phyloP scores from a whole-genome alignment of 805 yeast genomes.

The Nakazawaea anatomiae region DNA sequence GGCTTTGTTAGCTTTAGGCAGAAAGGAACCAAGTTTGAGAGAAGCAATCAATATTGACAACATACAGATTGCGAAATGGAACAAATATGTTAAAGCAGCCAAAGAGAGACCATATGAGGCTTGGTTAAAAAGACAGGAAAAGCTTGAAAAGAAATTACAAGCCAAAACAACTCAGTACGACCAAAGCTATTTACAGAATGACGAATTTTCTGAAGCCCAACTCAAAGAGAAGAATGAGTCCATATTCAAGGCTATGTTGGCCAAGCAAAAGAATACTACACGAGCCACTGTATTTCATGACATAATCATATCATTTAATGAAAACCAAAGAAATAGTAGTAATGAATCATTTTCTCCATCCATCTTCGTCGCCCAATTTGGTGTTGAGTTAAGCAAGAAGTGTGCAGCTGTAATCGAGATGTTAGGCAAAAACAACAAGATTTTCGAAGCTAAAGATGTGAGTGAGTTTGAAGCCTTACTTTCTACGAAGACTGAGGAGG shows the following conservation, averaged over 20 bases:
- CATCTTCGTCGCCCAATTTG: slow-evolving; percentile 31
- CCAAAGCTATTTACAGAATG: slow-evolving; percentile 2
- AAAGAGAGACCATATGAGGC: slow-evolving; percentile 48
- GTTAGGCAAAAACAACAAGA: slow-evolving; percentile 17
- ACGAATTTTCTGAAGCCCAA: slow-evolving; percentile 7
- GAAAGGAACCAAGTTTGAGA: slow-evolving; percentile 69
- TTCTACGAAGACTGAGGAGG: slow-evolving; percentile 42
- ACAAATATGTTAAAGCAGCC: slow-evolving; percentile 59
- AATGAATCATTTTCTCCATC: slow-evolving; percentile 13
- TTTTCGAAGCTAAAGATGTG: slow-evolving; percentile 15
- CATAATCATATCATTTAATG: slow-evolving; percentile 28
- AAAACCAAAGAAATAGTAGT: slow-evolving; percentile 12
- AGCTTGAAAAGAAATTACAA: slow-evolving; percentile 34
- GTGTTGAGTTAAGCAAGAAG: slow-evolving; percentile 23
- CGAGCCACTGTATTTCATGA: slow-evolving; percentile 41
- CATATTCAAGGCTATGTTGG: slow-evolving; percentile 30
- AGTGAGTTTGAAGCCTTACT: slow-evolving; percentile 32
- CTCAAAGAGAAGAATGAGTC: slow-evolving; percentile 28
- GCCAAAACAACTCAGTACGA: slow-evolving; percentile 6
- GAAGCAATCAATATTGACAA: slow-evolving; percentile 66
- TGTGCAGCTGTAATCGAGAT: slow-evolving; percentile 29
- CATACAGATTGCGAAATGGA: slow-evolving; percentile 71
- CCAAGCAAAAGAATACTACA: slow-evolving; percentile 28
- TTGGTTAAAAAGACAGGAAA: slow-evolving; percentile 44
- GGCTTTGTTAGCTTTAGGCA: slow-evolving; percentile 81